Percentiles rank a stretch among this genome's conserved stretches.
Evolutionary conservation across 2,329 filamentous ascomycete genomes (phyloP).

Genomic region (Fusarium oxysporum): DNA sequence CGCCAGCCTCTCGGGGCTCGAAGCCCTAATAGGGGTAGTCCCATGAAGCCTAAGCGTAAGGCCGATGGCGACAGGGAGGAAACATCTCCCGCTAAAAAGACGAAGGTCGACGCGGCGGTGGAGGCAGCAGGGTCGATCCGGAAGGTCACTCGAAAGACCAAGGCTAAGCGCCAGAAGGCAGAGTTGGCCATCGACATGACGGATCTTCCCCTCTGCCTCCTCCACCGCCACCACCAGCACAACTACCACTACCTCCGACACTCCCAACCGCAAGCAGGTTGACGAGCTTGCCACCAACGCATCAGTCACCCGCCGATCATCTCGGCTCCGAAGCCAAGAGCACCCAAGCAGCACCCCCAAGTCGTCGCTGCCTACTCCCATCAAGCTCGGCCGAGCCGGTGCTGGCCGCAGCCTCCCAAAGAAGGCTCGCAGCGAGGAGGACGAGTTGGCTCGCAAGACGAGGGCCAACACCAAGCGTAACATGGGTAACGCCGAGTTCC

Average conservation of each 20-base stretch:
- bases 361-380: constrained; percentile 52
- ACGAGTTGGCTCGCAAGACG: constrained; percentile 50
- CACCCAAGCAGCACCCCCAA: constrained; percentile 34
- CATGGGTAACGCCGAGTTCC: constrained; percentile 51
- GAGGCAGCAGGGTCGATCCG: background rate
- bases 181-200: constrained; percentile 27
- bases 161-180: constrained; percentile 26
- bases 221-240: background rate
- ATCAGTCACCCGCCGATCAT: constrained; percentile 48
- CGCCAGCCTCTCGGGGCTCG: constrained; percentile 50
- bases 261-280: constrained; percentile 9
- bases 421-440: constrained; percentile 45
- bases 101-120: constrained; percentile 1
- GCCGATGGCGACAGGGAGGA: constrained; percentile 35
- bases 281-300: constrained; percentile 21
- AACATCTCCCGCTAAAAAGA: constrained; percentile 39
- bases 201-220: constrained; percentile 14
- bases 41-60: constrained; percentile 50
- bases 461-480: constrained; percentile 52
- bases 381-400: constrained; percentile 47
- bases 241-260: background rate
- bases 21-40: constrained; percentile 53
- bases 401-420: constrained; percentile 43
- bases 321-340: constrained; percentile 47
- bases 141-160: constrained; percentile 19